Evolutionary conservation across 2,329 filamentous ascomycete genomes (phyloP), one percentile per base, ranked within the genome.

Genomic region (Fusarium stilboides): DNA sequence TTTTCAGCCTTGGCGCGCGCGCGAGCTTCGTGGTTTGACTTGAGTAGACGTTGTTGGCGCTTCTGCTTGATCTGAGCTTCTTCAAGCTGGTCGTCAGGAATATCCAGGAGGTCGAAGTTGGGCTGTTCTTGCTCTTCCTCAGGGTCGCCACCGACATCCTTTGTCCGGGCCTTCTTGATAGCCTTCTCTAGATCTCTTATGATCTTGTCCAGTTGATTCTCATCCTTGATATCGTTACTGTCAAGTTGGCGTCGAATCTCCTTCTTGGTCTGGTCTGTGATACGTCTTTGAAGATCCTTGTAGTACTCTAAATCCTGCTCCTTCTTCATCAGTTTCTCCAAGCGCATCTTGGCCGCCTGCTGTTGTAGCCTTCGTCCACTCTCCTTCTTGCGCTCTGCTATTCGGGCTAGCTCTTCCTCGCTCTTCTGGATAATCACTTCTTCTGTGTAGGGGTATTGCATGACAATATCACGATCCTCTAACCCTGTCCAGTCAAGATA

Each of bases 1-100:
- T 98, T 99, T 77, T 99, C 96, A 0, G 92, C 92, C 81, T 98
- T 98, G 36, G 96, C 94, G n/a, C 96, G 90, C 24, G 92, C 92
- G 17, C 96, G 89, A 6, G 96, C 96, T 69, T 98, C 96, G 75
- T 97, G 91, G 73, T 97, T 98, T 2, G 94, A 94, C 80, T 98
- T 99, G 82, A 98, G 89, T 1, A 99, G 86, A 33, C 93, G 89
- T 77, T 99, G 96, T 72, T 97, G 94, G 14, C 94, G 90, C 80
- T 99, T 99, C 75, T 95, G 90, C 79, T 98, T 98, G 62, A 98
- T 77, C 17, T 91, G 90, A 8, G 94, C 93, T 74, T 99, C 96
- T 73, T 98, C 95, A 1, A 99, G 88, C 75, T 98, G 88, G 60
- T 97, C 95, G 74, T 99, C 96, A 0, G 96, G 92, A 3, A 94